A percentile compares a stretch with the other conserved stretches of the same genome.
These are phyloP conservation scores for Fusarium cicatricum DNA, from an alignment of 2,329 filamentous ascomycete species.

Conservation along the genomic window DNA sequence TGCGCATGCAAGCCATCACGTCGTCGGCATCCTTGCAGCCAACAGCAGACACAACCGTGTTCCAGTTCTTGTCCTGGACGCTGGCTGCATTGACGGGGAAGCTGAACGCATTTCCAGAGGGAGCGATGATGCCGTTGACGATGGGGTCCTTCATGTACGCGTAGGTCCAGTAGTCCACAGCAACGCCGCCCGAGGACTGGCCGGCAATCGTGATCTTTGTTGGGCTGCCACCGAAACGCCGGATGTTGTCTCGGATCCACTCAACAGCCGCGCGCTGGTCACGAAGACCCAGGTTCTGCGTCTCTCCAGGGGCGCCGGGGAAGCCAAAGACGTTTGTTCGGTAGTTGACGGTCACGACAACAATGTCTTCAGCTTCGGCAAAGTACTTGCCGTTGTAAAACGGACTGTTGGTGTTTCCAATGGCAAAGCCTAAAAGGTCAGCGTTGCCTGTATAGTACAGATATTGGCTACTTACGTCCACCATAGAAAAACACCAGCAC, in stretches of 20 bases:
- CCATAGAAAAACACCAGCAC: conserved; percentile 37
- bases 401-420: conserved; percentile 49
- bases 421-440: conserved; percentile 43
- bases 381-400: conserved; percentile 55
- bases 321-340: conserved; percentile 55
- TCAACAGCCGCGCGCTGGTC: conserved; percentile 45
- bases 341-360: conserved; percentile 59
- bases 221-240: conserved; percentile 42
- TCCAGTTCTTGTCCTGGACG: conserved; percentile 52
- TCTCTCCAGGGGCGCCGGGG: conserved; percentile 42
- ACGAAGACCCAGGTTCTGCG: conserved; percentile 40
- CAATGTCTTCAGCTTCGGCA: conserved; percentile 52
- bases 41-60: conserved; percentile 49
- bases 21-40: conserved; percentile 47
- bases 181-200: conserved; percentile 47
- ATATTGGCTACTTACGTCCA: conserved; percentile 11
- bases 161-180: conserved; percentile 58
- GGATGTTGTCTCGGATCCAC: conserved; percentile 46
- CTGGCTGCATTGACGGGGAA: conserved; percentile 51
- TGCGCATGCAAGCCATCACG: conserved; percentile 50
- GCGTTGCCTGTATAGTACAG: neutral
- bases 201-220: conserved; percentile 46
- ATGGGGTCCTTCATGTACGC: conserved; percentile 60
- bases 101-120: conserved; percentile 56
- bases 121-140: conserved; percentile 54